A percentile compares a stretch with the other conserved stretches of the same genome.
phyloP scores from a whole-genome alignment of 108 stramenopile genomes.

The Nitzschia putrida region DNA sequence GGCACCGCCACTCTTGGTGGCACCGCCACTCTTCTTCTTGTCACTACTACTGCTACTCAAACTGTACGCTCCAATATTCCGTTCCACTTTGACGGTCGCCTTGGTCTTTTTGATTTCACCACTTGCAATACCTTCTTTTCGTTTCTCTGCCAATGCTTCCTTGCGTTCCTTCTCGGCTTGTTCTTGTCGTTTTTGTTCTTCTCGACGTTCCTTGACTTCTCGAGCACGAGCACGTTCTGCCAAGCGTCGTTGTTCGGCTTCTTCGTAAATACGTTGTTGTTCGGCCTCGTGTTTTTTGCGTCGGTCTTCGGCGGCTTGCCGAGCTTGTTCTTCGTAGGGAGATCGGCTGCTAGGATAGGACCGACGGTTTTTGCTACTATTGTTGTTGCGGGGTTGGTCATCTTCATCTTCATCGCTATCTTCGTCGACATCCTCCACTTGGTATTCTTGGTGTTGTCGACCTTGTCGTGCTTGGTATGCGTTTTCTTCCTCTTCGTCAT shows the following conservation, averaged over 20 bases:
- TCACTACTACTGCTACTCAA: too few species aligned
- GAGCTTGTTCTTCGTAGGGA: conserved; percentile 2
- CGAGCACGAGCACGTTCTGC: conserved; percentile 2
- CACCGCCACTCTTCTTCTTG: too few species aligned
- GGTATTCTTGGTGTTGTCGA: neutral
- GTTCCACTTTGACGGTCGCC: conserved; percentile 15
- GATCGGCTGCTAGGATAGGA: neutral
- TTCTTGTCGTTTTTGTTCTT: conserved; percentile 4
- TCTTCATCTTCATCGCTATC: neutral
- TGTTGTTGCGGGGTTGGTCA: neutral
- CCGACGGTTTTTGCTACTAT: neutral
- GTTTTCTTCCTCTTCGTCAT: neutral
- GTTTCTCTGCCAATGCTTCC: conserved; percentile 1
- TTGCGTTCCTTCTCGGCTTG: conserved; percentile 6
- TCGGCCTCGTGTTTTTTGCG: neutral
- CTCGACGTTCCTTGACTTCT: neutral
- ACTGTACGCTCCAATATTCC: conserved; percentile 17
- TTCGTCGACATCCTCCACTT: neutral
- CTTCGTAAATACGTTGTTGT: neutral
- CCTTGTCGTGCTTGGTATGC: neutral
- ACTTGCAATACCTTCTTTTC: neutral
- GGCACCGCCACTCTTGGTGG: too few species aligned
- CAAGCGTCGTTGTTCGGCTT: neutral
- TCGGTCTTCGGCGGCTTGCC: neutral
- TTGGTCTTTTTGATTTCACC: neutral